A percentile compares a stretch with the other conserved stretches of the same genome.
These are phyloP conservation scores for Prunus persica DNA, from an alignment of 306 rosid species.

Conservation along the genomic window Prunus_persica_NCBIv2 NC_034009.1:45900001-45900500, in stretches of 20 bases:
- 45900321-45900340: slow-evolving; percentile 55
- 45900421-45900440: slow-evolving; percentile 70
- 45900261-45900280: slow-evolving; percentile 60
- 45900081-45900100: slow-evolving; percentile 67
- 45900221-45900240: slow-evolving; percentile 64
- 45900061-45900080: slow-evolving; percentile 64
- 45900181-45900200: slow-evolving; percentile 44
- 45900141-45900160: slow-evolving; percentile 57
- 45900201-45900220: slow-evolving; percentile 65
- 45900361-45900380: slow-evolving; percentile 71
- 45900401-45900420: slow-evolving; percentile 59
- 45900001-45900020: slow-evolving; percentile 45
- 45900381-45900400: slow-evolving; percentile 72
- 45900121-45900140: slow-evolving; percentile 47
- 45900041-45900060: slow-evolving; percentile 50
- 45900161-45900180: slow-evolving; percentile 51
- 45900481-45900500: slow-evolving; percentile 78
- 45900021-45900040: slow-evolving; percentile 48
- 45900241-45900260: slow-evolving; percentile 45
- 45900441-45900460: slow-evolving; percentile 59
- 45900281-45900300: slow-evolving; percentile 46
- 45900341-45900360: slow-evolving; percentile 75
- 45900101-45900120: slow-evolving; percentile 46
- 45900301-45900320: slow-evolving; percentile 61
- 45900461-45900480: slow-evolving; percentile 70